Percentiles rank a stretch among this genome's conserved stretches.
Conservation (phyloP, 2,329 filamentous ascomycete species). For the Pseudogymnoascus sp. region DNA sequence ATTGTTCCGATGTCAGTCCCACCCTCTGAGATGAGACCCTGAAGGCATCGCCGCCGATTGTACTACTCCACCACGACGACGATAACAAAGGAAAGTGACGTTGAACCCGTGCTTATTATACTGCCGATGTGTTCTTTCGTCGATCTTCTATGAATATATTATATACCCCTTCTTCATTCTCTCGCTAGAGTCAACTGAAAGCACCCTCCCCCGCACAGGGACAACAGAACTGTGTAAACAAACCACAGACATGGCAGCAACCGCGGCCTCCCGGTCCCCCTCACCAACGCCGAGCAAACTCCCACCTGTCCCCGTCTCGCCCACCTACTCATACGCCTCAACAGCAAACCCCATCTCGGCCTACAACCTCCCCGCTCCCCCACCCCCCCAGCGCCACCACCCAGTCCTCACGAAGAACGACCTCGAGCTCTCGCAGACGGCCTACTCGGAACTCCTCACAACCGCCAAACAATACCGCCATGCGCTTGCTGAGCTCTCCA, state of each 20-base stretch:
- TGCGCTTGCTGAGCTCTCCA: slow-evolving; percentile 52
- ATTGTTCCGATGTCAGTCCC: neutral
- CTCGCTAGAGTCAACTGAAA: neutral
- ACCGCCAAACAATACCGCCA: slow-evolving; percentile 57
- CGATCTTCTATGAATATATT: neutral
- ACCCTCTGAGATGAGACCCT: slow-evolving; percentile 5
- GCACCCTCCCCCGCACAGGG: neutral
- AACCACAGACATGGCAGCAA: slow-evolving; percentile 14
- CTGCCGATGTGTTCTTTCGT: neutral
- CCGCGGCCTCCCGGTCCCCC: slow-evolving; percentile 25
- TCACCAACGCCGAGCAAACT: slow-evolving; percentile 49
- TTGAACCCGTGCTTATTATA: neutral
- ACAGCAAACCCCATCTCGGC: slow-evolving; percentile 52
- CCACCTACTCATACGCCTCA: slow-evolving; percentile 55
- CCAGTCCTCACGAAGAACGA: slow-evolving; percentile 55
- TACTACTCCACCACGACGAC: neutral
- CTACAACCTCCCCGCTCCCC: slow-evolving; percentile 47
- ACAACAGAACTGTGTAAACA: slow-evolving; percentile 9
- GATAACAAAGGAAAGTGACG: neutral
- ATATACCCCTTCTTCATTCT: neutral
- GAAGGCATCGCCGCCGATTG: neutral
- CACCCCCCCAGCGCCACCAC: slow-evolving; percentile 49
- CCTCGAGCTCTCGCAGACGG: slow-evolving; percentile 52
- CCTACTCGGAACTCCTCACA: slow-evolving; percentile 53
- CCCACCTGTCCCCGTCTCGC: slow-evolving; percentile 53